Percentiles rank a stretch among this genome's conserved stretches.
These are phyloP conservation scores for Massarina eburnea DNA, from an alignment of 2,329 filamentous ascomycete species.

Conservation along the genomic window DNA sequence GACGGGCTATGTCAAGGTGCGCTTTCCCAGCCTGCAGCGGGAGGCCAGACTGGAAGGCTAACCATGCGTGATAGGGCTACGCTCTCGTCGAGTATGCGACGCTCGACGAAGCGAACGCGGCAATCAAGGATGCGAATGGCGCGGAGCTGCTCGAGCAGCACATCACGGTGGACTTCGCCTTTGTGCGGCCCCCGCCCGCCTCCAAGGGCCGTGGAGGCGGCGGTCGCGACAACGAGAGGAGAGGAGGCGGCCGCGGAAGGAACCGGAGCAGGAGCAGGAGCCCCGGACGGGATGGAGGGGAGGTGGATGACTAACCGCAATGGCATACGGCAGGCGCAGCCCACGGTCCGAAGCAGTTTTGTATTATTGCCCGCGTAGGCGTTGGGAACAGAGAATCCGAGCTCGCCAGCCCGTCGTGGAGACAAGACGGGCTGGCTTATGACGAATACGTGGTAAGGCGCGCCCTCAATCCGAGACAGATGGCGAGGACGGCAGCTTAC, in stretches of 20 bases:
- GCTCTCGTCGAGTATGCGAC: conserved; percentile 83
- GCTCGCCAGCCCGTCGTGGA: conserved; percentile 8
- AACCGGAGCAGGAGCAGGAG: conserved; percentile 49
- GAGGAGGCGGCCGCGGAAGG: conserved; percentile 36
- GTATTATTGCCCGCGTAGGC: not conserved
- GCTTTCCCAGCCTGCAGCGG: not conserved
- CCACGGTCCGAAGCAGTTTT: not conserved
- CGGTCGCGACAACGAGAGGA: conserved; percentile 35
- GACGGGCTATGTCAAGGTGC: conserved; percentile 83
- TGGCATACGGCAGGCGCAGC: no score
- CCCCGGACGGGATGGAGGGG: conserved; percentile 43
- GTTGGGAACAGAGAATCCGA: not conserved
- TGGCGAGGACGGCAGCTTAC: not conserved
- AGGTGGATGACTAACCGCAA: conserved; percentile 30
- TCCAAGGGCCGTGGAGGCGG: conserved; percentile 49
- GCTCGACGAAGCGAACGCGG: conserved; percentile 75
- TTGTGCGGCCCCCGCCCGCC: conserved; percentile 71
- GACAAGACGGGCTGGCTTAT: conserved; percentile 7
- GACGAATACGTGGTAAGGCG: conserved; percentile 1
- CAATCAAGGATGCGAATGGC: conserved; percentile 76
- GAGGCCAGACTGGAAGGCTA: conserved; percentile 1
- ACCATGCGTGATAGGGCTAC: conserved; percentile 63
- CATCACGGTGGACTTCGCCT: conserved; percentile 79
- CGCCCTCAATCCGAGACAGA: not conserved
- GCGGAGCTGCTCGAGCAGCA: conserved; percentile 81